Evolutionary conservation across 1,284 basidiomycete genomes (phyloP).

Genomic region (Tausonia pullulans): DNA sequence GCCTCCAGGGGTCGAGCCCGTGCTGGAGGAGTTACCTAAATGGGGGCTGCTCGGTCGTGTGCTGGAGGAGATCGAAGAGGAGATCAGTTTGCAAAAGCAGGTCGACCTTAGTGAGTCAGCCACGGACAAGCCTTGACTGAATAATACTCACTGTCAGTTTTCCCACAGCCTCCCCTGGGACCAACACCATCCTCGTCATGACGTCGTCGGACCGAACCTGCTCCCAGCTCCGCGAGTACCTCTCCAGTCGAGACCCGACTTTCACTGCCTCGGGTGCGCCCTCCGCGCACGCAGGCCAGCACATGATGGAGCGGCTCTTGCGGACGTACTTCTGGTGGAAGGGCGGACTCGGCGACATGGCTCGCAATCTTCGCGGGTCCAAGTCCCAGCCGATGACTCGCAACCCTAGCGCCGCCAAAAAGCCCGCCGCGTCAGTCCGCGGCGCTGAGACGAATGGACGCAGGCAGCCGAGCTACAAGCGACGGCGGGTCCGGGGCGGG

Average conservation of each 20-base stretch:
- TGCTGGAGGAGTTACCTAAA: conserved; percentile 90
- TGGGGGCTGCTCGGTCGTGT: conserved; percentile 80
- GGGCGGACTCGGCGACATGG: conserved; percentile 30
- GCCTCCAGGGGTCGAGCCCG: conserved; percentile 67
- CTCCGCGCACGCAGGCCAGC: conserved; percentile 39
- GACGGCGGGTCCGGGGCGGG: conserved; percentile 32
- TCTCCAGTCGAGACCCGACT: conserved; percentile 51
- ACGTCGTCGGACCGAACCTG: conserved; percentile 69
- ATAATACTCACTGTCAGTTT: not conserved
- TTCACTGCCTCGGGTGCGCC: conserved; percentile 29
- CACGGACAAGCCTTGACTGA: not conserved
- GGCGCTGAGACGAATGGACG: conserved; percentile 2
- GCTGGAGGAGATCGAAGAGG: conserved; percentile 82
- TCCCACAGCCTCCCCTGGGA: conserved; percentile 30
- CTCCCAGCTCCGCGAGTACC: conserved; percentile 62
- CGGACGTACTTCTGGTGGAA: conserved; percentile 73
- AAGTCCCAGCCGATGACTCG: conserved; percentile 3
- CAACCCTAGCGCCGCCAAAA: not conserved
- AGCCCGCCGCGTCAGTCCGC: not conserved
- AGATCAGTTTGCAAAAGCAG: conserved; percentile 48
- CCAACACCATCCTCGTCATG: conserved; percentile 77
- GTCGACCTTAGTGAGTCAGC: conserved; percentile 15
- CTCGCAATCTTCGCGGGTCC: conserved; percentile 18
- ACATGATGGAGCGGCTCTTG: conserved; percentile 68
- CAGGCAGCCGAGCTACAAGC: conserved; percentile 30